phyloP scores from a whole-genome alignment of 169 alveolate species.

The Plasmodium gonderi region DNA sequence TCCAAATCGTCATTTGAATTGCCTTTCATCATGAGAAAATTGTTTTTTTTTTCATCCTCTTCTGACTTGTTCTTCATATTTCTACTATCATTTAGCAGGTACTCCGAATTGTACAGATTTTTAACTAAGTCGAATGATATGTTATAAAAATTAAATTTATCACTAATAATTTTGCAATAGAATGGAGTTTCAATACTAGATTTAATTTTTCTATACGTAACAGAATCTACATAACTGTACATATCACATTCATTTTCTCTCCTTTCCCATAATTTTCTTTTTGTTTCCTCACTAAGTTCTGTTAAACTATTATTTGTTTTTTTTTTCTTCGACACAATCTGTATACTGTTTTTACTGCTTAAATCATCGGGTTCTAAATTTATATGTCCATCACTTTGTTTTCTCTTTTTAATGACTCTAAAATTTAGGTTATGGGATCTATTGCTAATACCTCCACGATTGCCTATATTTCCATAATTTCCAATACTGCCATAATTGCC shows the following conservation, averaged over 20 bases:
- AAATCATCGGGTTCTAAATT: slow-evolving; percentile 8
- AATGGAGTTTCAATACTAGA: slow-evolving; percentile 71
- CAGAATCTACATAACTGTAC: slow-evolving; percentile 31
- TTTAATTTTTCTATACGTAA: slow-evolving; percentile 50
- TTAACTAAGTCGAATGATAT: slow-evolving; percentile 69
- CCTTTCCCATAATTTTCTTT: not conserved
- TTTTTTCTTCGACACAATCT: slow-evolving; percentile 19
- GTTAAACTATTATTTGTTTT: not conserved
- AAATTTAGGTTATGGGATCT: slow-evolving; percentile 24
- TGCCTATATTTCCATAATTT: too few species aligned
- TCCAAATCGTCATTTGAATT: not conserved
- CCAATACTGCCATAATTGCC: not conserved
- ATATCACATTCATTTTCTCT: not conserved
- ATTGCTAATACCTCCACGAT: not conserved
- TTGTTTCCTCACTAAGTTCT: slow-evolving; percentile 2
- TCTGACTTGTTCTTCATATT: not conserved
- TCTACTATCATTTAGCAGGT: not conserved
- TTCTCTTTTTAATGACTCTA: slow-evolving; percentile 51
- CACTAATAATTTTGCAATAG: slow-evolving; percentile 55
- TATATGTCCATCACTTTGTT: slow-evolving; percentile 1
- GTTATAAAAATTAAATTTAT: slow-evolving; percentile 32
- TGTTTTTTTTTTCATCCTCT: not conserved
- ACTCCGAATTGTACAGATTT: slow-evolving; percentile 9
- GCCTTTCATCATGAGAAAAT: not conserved
- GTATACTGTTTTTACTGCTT: not conserved